Evolutionary conservation across 495 filamentous ascomycete genomes (phyloP).

Genomic region (Halenospora varia): DNA sequence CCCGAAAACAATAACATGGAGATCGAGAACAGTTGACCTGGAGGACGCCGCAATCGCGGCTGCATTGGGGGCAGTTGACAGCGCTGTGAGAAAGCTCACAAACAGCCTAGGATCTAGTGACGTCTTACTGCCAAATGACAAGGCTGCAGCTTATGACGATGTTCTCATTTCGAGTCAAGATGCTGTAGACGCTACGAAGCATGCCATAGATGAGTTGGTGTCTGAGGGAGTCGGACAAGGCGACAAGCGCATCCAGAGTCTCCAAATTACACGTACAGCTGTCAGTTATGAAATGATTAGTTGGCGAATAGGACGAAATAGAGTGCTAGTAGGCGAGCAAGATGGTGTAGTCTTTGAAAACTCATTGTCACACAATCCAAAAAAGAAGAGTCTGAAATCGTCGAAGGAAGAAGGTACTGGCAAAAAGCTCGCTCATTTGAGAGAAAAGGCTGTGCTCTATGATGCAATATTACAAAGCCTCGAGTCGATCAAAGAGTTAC

Average conservation of each 20-base stretch:
- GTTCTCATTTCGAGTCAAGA: conserved; percentile 90
- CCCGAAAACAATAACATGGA: conserved; percentile 81
- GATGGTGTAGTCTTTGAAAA: conserved; percentile 65
- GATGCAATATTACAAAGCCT: conserved; percentile 85
- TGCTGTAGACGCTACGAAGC: conserved; percentile 86
- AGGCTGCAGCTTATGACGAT: conserved; percentile 83
- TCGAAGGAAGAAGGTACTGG: conserved; percentile 54
- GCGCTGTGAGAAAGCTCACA: conserved; percentile 49
- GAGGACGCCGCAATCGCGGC: conserved; percentile 90
- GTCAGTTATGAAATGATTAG: conserved; percentile 90
- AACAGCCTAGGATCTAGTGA: conserved; percentile 59
- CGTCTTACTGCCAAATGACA: conserved; percentile 50
- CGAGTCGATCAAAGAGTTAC: conserved; percentile 83
- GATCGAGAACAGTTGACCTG: conserved; percentile 78
- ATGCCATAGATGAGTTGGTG: conserved; percentile 83
- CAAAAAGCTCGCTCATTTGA: conserved; percentile 69
- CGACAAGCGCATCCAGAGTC: conserved; percentile 83
- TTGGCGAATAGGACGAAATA: conserved; percentile 92
- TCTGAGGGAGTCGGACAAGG: conserved; percentile 79
- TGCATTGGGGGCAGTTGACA: conserved; percentile 53
- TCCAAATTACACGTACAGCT: conserved; percentile 88
- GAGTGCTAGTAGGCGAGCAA: conserved; percentile 74
- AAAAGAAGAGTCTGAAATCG: conserved; percentile 30
- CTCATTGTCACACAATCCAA: conserved; percentile 21
- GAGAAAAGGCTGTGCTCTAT: conserved; percentile 89